phyloP scores from a whole-genome alignment of 805 yeast genomes.

The Grigorovia transvaalensis region DNA sequence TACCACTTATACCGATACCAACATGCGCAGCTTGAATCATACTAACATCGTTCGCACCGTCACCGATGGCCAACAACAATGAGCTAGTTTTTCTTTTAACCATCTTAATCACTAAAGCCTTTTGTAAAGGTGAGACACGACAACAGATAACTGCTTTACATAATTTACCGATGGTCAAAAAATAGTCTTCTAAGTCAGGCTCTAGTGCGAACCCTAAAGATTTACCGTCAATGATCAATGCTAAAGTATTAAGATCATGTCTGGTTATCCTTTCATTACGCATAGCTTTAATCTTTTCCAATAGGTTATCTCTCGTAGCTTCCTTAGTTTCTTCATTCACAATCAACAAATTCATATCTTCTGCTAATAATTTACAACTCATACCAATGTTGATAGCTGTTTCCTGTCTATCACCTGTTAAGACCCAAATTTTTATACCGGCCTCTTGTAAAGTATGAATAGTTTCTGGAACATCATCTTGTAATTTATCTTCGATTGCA shows the following conservation, averaged over 20 bases:
- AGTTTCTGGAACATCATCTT: slow-evolving; percentile 97
- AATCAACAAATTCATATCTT: slow-evolving; percentile 88
- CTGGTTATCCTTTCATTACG: slow-evolving; percentile 51
- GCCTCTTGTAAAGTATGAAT: slow-evolving; percentile 92
- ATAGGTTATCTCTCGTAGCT: slow-evolving; percentile 63
- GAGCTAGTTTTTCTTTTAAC: slow-evolving; percentile 74
- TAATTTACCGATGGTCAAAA: slow-evolving; percentile 67
- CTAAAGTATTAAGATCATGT: slow-evolving; percentile 68
- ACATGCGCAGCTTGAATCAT: slow-evolving; percentile 99
- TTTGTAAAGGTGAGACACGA: slow-evolving; percentile 94
- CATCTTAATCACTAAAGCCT: slow-evolving; percentile 90
- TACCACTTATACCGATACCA: slow-evolving; percentile 97
- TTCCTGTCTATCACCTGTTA: slow-evolving; percentile 97
- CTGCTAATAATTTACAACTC: slow-evolving; percentile 90
- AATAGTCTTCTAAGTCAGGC: slow-evolving; percentile 61
- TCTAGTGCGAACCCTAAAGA: slow-evolving; percentile 83
- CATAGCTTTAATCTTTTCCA: slow-evolving; percentile 68
- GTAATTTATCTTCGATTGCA: slow-evolving; percentile 95
- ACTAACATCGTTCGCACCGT: slow-evolving; percentile 97
- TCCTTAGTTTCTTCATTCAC: slow-evolving; percentile 78
- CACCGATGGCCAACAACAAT: slow-evolving; percentile 84
- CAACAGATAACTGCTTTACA: slow-evolving; percentile 97
- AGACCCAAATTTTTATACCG: slow-evolving; percentile 94
- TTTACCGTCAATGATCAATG: slow-evolving; percentile 88
- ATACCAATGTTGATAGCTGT: slow-evolving; percentile 97